Base-by-base conservation (phyloP, 2,329 filamentous ascomycete genomes). In the Canariomyces notabilis region DNA sequence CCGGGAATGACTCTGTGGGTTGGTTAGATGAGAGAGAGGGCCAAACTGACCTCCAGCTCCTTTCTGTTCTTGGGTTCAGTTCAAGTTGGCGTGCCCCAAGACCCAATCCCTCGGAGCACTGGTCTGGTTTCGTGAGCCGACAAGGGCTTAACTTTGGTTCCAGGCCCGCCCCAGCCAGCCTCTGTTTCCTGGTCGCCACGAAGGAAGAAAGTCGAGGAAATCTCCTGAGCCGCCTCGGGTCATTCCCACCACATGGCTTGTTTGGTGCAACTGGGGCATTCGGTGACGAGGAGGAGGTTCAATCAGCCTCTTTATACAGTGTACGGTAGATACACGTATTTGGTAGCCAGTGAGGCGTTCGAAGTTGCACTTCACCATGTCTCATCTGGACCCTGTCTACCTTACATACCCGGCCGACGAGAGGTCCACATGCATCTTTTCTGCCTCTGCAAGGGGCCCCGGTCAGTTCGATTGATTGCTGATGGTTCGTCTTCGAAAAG, bases 401-500 rank as follows among this genome's bases (percentile, higher is more conserved):
- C n/a, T n/a, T n/a, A n/a, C n/a, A n/a, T n/a, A n/a, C n/a, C n/a
- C n/a, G n/a, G n/a, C n/a, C n/a, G n/a, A n/a, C n/a, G n/a, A n/a
- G n/a, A n/a, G n/a, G n/a, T 29, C 26, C 26, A 29, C 26, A 29
- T 29, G 26, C 19, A 19, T 21, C 11, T 19, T 22, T 43, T 50
- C 43, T 37, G 34, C 45, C 45, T 29, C 45, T 23, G 31, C 37
- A 44, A 35, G 46, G 31, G 41, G 40, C 36, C 35, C 26, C 26
- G n/a, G 26, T 29, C 9, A 12, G 14, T 29, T 29, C 26, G 26
- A 39, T 26, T 18, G 19, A 36, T 44, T 40, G 37, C 33, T 22
- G 38, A 35, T 52, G 50, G 50, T 12, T 45, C 45, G 35, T 38
- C n/a, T 36, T 46, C 35, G 18, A 50, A 46, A 47, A 45, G 48